Conservation (phyloP, 2,329 filamentous ascomycete species). For the Stachybotrys echinatus region DNA sequence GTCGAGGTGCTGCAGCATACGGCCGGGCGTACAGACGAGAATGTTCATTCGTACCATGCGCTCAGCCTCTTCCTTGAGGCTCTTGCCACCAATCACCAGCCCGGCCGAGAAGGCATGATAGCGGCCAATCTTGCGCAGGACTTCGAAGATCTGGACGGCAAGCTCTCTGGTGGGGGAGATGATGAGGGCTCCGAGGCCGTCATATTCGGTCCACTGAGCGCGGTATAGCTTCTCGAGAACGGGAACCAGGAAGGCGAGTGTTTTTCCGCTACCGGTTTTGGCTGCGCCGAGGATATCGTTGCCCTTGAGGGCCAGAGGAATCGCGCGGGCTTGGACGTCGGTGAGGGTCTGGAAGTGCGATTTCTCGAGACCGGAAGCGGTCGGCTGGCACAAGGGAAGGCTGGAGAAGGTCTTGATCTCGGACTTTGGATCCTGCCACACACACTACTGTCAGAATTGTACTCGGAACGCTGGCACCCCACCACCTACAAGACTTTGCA, state of each 20-base stretch:
- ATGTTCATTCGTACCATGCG: conserved; percentile 92
- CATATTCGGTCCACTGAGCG: conserved; percentile 80
- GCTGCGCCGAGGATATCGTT: conserved; percentile 88
- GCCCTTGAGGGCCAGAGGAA: conserved; percentile 80
- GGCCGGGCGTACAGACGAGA: conserved; percentile 86
- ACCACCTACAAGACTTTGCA: conserved; percentile 25
- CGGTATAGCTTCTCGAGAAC: conserved; percentile 90
- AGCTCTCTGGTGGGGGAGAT: conserved; percentile 92
- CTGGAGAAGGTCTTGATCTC: conserved; percentile 69
- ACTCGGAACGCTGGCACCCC: conserved; percentile 1
- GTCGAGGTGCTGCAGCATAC: conserved; percentile 93
- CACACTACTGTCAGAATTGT: conserved; percentile 7
- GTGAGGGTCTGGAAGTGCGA: conserved; percentile 89
- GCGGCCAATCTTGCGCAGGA: conserved; percentile 82
- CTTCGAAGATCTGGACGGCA: conserved; percentile 94
- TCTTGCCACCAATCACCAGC: conserved; percentile 90
- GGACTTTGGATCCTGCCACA: conserved; percentile 53
- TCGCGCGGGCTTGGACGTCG: conserved; percentile 85
- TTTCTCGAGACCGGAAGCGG: conserved; percentile 70
- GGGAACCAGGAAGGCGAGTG: conserved; percentile 85
- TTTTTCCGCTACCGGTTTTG: conserved; percentile 94
- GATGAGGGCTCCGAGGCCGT: conserved; percentile 88
- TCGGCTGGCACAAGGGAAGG: conserved; percentile 79
- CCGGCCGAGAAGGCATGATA: conserved; percentile 90
- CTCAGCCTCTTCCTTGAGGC: conserved; percentile 78